Evolutionary conservation across 1,139 yeast genomes (phyloP).

Genomic region (Yamadazyma mexicana): DNA sequence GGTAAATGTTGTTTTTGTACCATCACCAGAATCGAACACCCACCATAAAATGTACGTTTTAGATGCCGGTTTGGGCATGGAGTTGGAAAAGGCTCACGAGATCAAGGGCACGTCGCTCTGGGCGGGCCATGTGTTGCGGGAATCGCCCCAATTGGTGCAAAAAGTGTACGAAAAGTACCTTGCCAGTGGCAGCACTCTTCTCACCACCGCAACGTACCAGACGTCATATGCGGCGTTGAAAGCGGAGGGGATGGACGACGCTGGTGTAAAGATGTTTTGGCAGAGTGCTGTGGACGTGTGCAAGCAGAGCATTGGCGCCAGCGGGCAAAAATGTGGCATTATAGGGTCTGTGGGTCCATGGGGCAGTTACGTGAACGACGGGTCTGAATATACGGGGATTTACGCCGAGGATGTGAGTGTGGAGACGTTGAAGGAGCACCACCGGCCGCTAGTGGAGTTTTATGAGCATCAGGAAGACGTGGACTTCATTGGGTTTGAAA

Average conservation of each 20-base stretch:
- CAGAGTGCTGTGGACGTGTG: constrained; percentile 26
- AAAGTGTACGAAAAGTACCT: constrained; percentile 54
- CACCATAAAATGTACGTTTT: constrained; percentile 20
- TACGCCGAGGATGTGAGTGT: constrained; percentile 34
- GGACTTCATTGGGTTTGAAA: constrained; percentile 62
- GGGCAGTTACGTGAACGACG: constrained; percentile 65
- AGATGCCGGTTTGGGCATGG: constrained; percentile 37
- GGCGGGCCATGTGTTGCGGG: constrained; percentile 58
- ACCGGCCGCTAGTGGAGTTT: constrained; percentile 45
- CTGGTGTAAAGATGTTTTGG: constrained; percentile 32
- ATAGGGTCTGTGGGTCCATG: constrained; percentile 70
- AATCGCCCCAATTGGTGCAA: constrained; percentile 46
- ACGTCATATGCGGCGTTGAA: constrained; percentile 40
- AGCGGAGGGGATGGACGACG: constrained; percentile 10
- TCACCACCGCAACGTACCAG: constrained; percentile 66
- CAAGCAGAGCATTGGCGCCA: neutral
- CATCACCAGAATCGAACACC: too few relatives aligned
- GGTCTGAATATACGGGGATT: constrained; percentile 68
- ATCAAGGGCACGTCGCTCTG: constrained; percentile 37
- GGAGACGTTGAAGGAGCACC: constrained; percentile 43
- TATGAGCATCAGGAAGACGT: constrained; percentile 36
- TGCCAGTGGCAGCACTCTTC: constrained; percentile 54
- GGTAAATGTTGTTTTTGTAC: too few relatives aligned
- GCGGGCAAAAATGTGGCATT: constrained; percentile 1
- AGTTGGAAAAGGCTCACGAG: constrained; percentile 20